Evolutionary conservation across 1,284 basidiomycete genomes (phyloP), one percentile per base, ranked within the genome.

Genomic region (Ustilago cynodontis): DNA sequence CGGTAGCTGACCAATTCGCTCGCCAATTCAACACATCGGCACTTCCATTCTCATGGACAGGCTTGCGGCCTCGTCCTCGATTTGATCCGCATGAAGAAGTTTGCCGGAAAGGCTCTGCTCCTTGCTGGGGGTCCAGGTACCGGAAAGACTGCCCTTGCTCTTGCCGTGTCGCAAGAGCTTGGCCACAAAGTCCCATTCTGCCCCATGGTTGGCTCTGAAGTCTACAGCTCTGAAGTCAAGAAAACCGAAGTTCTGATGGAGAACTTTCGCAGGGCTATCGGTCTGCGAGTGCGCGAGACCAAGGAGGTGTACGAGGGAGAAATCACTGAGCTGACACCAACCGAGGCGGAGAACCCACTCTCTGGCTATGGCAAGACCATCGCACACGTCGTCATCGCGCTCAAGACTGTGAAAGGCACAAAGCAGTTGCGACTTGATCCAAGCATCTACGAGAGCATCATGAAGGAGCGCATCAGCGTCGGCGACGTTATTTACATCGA

Each of bases 251-350:
- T 98, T 2, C 88, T 99, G n/a, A 94, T 95, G 68, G 95, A 98
- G 87, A 91, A 92, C 58, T 99, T 99, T 87, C 89, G 96, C 65
- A 89, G 96, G 78, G 95, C 97, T 11, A 99, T 99, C 70, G 96
- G 98, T 11, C 59, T 86, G 47, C 83, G 84, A 31, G 82, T 86
- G 26, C 75, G 83, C 58, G 96, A 99, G 87, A 98, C 95, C 2
- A 99, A 99, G 86, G 95, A 98, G 85, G 95, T 99, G 10, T 99
- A 96, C 87, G 96, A 99, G 87, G 96, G 96, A 68, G 97, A 99
- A 87, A 93, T 99, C 35, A 98, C 95, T 9, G 96, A 99, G 85
- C 88, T 99, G 70, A 98, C 96, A 2, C 96, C 96, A 0, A 92
- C 94, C 33, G 97, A 86, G 68, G 72, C 78, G 11, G 82, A 83